Conservation (phyloP, 805 yeast species). For the Ogataea parapolymorpha region DNA sequence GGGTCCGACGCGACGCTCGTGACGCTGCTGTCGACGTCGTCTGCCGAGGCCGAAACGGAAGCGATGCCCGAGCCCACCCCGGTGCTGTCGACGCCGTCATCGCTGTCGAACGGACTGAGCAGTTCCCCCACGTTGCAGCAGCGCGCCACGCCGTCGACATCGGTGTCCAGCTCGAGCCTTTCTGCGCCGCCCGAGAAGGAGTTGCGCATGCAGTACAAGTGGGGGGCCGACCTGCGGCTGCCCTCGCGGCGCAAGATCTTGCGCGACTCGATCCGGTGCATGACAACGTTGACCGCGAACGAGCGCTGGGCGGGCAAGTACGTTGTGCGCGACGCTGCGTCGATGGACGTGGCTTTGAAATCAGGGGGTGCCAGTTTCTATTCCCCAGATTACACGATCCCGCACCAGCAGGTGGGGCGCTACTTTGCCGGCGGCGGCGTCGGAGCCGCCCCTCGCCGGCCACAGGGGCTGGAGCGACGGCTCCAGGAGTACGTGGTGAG, state of each 20-base stretch:
- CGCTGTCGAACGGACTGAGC: slow-evolving; percentile 4
- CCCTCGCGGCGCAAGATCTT: slow-evolving; percentile 28
- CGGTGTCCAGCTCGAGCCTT: slow-evolving; percentile 7
- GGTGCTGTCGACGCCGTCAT: slow-evolving; percentile 10
- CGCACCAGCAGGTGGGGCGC: slow-evolving; percentile 11
- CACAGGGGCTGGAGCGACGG: slow-evolving; percentile 11
- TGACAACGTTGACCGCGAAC: slow-evolving; percentile 30
- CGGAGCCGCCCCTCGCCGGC: background rate
- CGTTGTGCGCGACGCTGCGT: slow-evolving; percentile 25
- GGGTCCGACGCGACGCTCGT: background rate
- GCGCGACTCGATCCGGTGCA: slow-evolving; percentile 35
- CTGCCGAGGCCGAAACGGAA: slow-evolving; percentile 23
- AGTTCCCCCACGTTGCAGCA: slow-evolving; percentile 5
- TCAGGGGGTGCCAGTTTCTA: slow-evolving; percentile 7
- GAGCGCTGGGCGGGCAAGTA: slow-evolving; percentile 35
- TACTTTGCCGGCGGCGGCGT: slow-evolving; percentile 1
- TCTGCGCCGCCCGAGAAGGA: background rate
- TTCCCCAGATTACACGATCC: slow-evolving; percentile 7
- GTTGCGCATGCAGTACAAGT: slow-evolving; percentile 5
- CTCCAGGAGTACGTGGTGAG: slow-evolving; percentile 35
- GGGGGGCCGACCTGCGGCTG: slow-evolving; percentile 9
- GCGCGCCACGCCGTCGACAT: slow-evolving; percentile 11
- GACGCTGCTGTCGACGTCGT: background rate
- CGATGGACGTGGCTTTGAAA: slow-evolving; percentile 4
- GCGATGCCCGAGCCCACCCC: slow-evolving; percentile 9